Base-by-base conservation (phyloP, 768 basidiomycete species). In the Rhodotorula kratochvilovae region DNA sequence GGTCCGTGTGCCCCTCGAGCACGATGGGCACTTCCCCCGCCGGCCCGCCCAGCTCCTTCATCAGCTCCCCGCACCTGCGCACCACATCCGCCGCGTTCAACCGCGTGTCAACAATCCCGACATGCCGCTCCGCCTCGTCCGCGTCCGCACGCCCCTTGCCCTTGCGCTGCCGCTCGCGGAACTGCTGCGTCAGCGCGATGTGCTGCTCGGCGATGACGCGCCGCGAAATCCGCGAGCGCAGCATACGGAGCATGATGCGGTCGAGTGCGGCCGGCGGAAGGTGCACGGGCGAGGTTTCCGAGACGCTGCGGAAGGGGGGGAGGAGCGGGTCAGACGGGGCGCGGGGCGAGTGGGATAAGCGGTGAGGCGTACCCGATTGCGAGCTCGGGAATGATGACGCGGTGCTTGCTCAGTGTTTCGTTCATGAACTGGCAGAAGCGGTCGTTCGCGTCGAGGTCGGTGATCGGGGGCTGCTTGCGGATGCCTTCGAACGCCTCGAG, bases 131-230 rank as follows among this genome's bases (percentile, higher is more conserved):
- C 55, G 78, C 79, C 57, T 84, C 81, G 79, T 64, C 80, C 29
- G 71, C 72, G 45, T 33, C 88, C 15, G 92, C 90, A n/a, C 66
- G 64, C 12, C 84, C 81, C 71, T 72, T 68, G 70, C 77, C 75
- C 23, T 55, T 50, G 33, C 55, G 53, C 36, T 73, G 75, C 15
- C 66, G 68, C 25, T 73, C 72, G 45, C 81, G 79, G 67, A 86
- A 83, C 36, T 84, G 85, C 67, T 85, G 84, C 13, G 91, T 89
- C 11, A 95, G 83, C 3, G 90, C 89, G 63, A 93, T 86, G 76
- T 95, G 92, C 75, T 95, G 92, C 78, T 93, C 90, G 8, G 87
- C 90, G 33, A 95, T 84, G 43, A 95, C 92, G 43, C 92, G 87
- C 31, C 92, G 85, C 21, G 91, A 92, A 79, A 93, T 92, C 63